Base-by-base conservation (phyloP, 306 rosid species). In the Malus sylvestris region DNA sequence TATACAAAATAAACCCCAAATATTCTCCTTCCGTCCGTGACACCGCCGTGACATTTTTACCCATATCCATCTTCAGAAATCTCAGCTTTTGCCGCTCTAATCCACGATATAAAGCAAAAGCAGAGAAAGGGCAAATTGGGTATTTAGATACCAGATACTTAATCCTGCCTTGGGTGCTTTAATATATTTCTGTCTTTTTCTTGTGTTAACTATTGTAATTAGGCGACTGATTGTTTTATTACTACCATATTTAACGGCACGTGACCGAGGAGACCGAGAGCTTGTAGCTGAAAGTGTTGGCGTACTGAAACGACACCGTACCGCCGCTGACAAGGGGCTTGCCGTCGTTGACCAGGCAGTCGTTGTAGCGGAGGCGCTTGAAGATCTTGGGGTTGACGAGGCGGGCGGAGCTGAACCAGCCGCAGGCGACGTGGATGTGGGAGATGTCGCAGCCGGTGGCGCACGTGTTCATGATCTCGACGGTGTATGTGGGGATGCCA, bases 371-470 rank as follows among this genome's bases (percentile, higher is more conserved):
- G 62, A 92, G 92, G 72, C 97, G 95, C 77, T 87, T 95, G 89
- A 95, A 95, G 61, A 95, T 30, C 77, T 79, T 92, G 2, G 99
- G 97, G 74, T 88, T 92, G 74, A 95, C 85, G 52, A 90, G 91
- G 5, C 84, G 83, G 23, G 91, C 96, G 3, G 99, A 95, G 89
- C 97, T 92, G 80, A 92, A 95, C 99, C 97, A 92, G 22, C 99
- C 97, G 1, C 99, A 95, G 61, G 51, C 77, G 68, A 95, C 68
- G 79, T 90, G 99, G 53, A 95, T 89, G 18, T 65, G 75, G 18
- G 93, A 83, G 74, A 95, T 87, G 78, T 83, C 84, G 75, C 98
- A 95, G 12, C 96, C 97, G 29, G 84, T 86, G 25, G 74, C 85
- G 13, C 99, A 90, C 78, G 83, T 83, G 60, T 95, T 95, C 82